Percentiles rank a stretch among this genome's conserved stretches.
These are phyloP conservation scores for Rhodamnia rubescens DNA, from an alignment of 345 rosid genomes.

Conservation along the genomic window DNA sequence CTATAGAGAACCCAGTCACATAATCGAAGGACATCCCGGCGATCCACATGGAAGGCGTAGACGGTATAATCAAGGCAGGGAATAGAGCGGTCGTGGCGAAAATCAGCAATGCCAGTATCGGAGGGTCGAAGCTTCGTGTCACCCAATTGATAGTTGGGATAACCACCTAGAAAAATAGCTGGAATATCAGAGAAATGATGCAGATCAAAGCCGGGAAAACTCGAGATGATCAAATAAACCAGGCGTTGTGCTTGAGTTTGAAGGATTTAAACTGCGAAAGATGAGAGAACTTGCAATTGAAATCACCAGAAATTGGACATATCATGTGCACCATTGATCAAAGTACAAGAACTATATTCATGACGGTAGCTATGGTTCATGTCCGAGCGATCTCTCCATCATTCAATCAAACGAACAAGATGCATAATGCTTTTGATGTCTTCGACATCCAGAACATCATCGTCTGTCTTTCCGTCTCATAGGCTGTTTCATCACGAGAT, in stretches of 20 bases:
- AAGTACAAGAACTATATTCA: neutral
- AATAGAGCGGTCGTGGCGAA: slow-evolving; percentile 14
- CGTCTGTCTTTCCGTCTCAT: neutral
- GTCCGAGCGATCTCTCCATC: neutral
- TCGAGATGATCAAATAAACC: neutral
- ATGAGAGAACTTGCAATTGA: neutral
- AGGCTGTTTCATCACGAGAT: neutral
- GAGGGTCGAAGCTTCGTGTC: slow-evolving; percentile 2
- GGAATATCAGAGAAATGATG: neutral
- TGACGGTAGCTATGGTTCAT: neutral
- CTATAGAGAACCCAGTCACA: slow-evolving; percentile 13
- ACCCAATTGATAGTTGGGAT: slow-evolving; percentile 21
- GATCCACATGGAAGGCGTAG: slow-evolving; percentile 32
- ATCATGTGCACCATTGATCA: neutral
- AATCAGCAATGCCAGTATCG: slow-evolving; percentile 4
- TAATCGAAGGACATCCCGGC: slow-evolving; percentile 30
- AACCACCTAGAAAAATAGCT: slow-evolving; percentile 6
- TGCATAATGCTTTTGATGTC: neutral
- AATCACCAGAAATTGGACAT: neutral
- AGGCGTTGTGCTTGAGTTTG: neutral
- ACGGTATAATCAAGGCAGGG: slow-evolving; percentile 18
- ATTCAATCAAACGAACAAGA: neutral
- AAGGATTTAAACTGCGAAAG: neutral
- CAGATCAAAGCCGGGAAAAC: neutral
- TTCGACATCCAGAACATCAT: neutral